Percentiles rank a stretch among this genome's conserved stretches.
Conservation (phyloP, 2,329 filamentous ascomycete genomes). For the Arachnomyces sp. region DNA sequence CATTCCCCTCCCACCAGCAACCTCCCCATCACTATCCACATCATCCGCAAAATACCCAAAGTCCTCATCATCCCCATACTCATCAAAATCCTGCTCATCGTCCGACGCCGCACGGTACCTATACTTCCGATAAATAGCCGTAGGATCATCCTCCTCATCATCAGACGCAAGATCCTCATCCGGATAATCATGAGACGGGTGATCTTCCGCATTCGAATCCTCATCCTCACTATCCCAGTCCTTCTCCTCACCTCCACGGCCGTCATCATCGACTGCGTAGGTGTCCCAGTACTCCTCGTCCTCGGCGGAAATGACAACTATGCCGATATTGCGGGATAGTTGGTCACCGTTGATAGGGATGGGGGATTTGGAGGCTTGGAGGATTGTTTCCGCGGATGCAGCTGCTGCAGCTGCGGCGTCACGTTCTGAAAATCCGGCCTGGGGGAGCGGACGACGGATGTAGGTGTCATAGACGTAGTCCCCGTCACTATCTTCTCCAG, state of each 20-base stretch:
- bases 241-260: conserved; percentile 39
- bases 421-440: conserved; percentile 9
- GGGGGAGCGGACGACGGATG: conserved; percentile 39
- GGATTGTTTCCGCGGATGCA: conserved; percentile 1
- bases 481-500: conserved; percentile 39
- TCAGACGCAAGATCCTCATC: conserved; percentile 42
- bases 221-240: conserved; percentile 54
- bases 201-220: conserved; percentile 51
- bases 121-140: conserved; percentile 33
- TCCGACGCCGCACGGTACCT: conserved; percentile 33
- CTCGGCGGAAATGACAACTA: conserved; percentile 35
- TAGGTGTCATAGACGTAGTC: conserved; percentile 58
- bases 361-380: no score
- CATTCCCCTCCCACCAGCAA: conserved; percentile 5
- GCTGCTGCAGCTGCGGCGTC: conserved; percentile 7
- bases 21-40: conserved; percentile 21
- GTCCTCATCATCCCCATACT: conserved; percentile 15
- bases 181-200: conserved; percentile 44
- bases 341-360: conserved; percentile 6
- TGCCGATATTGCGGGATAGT: conserved; percentile 26
- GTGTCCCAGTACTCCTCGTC: conserved; percentile 49
- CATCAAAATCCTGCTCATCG: conserved; percentile 34
- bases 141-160: conserved; percentile 36
- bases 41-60: conserved; percentile 15
- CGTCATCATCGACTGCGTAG: conserved; percentile 46